Evolutionary conservation across 495 filamentous ascomycete species (phyloP), one percentile per base, ranked within the genome.

Genomic region (Penicillium daleae): DNA sequence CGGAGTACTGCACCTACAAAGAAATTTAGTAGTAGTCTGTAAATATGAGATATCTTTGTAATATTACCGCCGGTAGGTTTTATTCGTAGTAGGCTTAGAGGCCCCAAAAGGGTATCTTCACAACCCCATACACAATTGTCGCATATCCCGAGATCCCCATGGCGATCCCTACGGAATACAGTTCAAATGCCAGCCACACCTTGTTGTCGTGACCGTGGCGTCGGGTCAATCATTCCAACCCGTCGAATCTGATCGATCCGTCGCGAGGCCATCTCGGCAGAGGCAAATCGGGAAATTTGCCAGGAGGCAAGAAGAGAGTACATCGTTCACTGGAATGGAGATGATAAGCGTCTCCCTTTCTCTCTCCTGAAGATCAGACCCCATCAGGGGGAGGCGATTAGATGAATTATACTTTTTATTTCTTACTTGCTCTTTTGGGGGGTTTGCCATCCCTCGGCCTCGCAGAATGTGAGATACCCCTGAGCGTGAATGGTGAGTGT

Each of bases 361-460:
- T 68, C 63, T 61, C 66, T 69, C 69, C 66, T 71, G 69, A 69
- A 66, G 66, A 71, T 71, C 69, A 27, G 46, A 50, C 57, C n/a
- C 57, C 56, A 32, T 57, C 56, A 21, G 56, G 39, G 56, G 27
- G 46, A 50, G 46, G 46, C 24, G 46, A 50, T 50, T 13, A 5
- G 46, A 29, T 50, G 12, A 13, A 50, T 27, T 50, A 27, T 50
- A 50, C 46, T 50, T 50, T 50, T 4, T 4, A 35, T 12, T 10
- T 35, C 32, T 33, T 26, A 21, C 9, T 46, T 48, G 13, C 12
- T 22, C 17, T 24, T 48, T 48, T 26, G 44, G n/a, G n/a, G n/a
- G n/a, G n/a, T 31, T 31, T 31, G 29, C 46, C 22, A 15, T 27
- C 26, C 24, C 51, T 54, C 55, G n/a, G 39, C 24, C n/a, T 42